Percentiles rank a stretch among this genome's conserved stretches.
phyloP scores from a whole-genome alignment of 2,329 filamentous ascomycete genomes.

The Microsporum ferrugineum region DNA sequence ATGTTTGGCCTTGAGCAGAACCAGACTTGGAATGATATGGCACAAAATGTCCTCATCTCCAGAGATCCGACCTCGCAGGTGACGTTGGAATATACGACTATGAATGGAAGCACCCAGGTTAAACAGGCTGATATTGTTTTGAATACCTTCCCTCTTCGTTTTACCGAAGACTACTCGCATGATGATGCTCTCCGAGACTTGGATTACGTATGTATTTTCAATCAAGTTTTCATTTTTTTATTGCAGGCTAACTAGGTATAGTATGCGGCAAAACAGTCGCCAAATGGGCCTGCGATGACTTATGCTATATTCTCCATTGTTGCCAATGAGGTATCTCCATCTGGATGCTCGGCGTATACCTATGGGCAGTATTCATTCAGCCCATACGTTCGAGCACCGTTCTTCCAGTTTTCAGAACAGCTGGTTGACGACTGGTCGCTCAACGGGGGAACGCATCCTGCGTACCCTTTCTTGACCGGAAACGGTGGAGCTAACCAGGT shows the following conservation, averaged over 20 bases:
- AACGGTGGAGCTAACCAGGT: slow-evolving; percentile 59
- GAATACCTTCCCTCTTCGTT: slow-evolving; percentile 53
- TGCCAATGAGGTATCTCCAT: slow-evolving; percentile 53
- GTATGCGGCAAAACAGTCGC: slow-evolving; percentile 57
- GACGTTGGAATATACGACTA: slow-evolving; percentile 52
- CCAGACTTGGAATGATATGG: slow-evolving; percentile 47
- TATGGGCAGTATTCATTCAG: slow-evolving; percentile 53
- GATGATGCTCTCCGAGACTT: slow-evolving; percentile 45
- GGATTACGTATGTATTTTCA: slow-evolving; percentile 42
- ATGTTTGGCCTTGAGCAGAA: slow-evolving; percentile 46
- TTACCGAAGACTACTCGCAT: slow-evolving; percentile 43
- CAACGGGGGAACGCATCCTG: slow-evolving; percentile 57
- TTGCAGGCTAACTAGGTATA: slow-evolving; percentile 14
- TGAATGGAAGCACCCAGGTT: slow-evolving; percentile 55
- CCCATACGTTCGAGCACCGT: slow-evolving; percentile 55
- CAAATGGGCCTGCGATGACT: slow-evolving; percentile 61
- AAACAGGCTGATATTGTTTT: slow-evolving; percentile 63
- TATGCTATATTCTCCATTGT: slow-evolving; percentile 59
- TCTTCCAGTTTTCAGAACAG: slow-evolving; percentile 62
- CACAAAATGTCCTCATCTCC: slow-evolving; percentile 45
- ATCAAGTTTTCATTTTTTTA: not conserved
- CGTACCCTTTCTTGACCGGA: slow-evolving; percentile 60
- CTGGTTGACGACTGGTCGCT: slow-evolving; percentile 47
- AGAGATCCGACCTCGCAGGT: slow-evolving; percentile 46
- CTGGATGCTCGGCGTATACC: slow-evolving; percentile 57